Percentiles rank a stretch among this genome's conserved stretches.
Conservation (phyloP, 164 flowering plant species). For the Tetrastigma voinierianum region DNA sequence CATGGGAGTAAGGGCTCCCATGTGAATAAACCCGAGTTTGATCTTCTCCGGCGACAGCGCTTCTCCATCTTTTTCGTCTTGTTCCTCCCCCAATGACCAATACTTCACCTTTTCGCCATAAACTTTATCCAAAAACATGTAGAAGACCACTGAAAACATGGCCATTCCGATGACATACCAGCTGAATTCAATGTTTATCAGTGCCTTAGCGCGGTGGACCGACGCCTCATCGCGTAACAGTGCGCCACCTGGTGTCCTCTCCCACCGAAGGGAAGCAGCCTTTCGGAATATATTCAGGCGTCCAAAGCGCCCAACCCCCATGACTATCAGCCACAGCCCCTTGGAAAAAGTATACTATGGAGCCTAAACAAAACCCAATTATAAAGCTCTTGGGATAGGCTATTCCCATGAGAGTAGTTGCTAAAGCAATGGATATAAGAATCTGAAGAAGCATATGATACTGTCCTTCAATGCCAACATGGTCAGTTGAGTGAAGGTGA, state of each 20-base stretch:
- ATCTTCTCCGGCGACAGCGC: background rate
- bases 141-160: constrained; percentile 38
- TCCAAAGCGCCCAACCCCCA: constrained; percentile 83
- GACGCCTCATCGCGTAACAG: constrained; percentile 44
- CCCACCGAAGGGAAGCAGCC: constrained; percentile 57
- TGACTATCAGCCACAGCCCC: constrained; percentile 72
- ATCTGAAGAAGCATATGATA: constrained; percentile 39
- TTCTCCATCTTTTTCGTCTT: constrained; percentile 18
- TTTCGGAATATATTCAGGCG: constrained; percentile 55
- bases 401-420: constrained; percentile 65
- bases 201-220: constrained; percentile 58
- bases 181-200: constrained; percentile 68
- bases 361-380: constrained; percentile 69
- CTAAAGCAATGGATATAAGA: constrained; percentile 25
- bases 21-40: constrained; percentile 30
- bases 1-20: constrained; percentile 27
- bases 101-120: constrained; percentile 36
- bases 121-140: constrained; percentile 27
- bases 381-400: constrained; percentile 48
- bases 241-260: constrained; percentile 60
- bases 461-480: constrained; percentile 40
- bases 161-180: constrained; percentile 43
- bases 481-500: constrained; percentile 48
- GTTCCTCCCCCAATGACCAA: constrained; percentile 21
- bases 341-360: constrained; percentile 55